Base-by-base conservation (phyloP, 768 basidiomycete genomes). In the Ramaria rubella region DNA sequence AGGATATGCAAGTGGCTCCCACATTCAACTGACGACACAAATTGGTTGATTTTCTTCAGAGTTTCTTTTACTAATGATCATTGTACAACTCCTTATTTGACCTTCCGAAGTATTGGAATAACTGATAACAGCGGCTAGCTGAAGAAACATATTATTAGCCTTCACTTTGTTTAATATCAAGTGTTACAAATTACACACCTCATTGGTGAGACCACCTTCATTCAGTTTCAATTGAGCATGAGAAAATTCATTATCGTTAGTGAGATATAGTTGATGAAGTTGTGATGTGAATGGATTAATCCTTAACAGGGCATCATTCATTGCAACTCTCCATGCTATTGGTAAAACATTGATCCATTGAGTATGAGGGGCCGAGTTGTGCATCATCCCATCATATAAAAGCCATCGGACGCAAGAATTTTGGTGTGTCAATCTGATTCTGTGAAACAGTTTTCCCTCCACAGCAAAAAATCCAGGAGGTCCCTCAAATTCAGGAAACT, bases 1-100 rank as follows among this genome's bases (percentile, higher is more conserved):
- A 1, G 73, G 72, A 58, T 74, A 74, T 0, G 63, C 62, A 0
- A 75, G 56, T 0, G 73, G 72, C 50, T 75, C 73, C 69, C 70
- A 74, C 6, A 72, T 44, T 0, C 65, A 63, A 31, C 70, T 71
- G 12, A 64, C 31, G 8, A 63, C 67, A 0, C 68, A 52, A 24
- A 73, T 67, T 1, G 49, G n/a, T 12, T 58, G 56, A 43, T 58
- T 61, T 8, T n/a, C 8, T 8, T 24, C 43, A 24, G 7, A 7
- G 8, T 45, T 8, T 8, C 43, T 8, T 8, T 17, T 19, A 11
- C 17, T 15, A 17, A 26, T 7, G 3, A 57, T 31, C 42, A 43
- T 55, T 2, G 33, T 30, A 3, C 44, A 29, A 21, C 33, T 26
- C 5, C 48, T 33, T 19, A 40, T 38, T 9, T 30, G 33, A 12